Base-by-base conservation (phyloP, 225 moss, liverwort and hornwort genomes). In the Rhytidiadelphus loreus region DNA sequence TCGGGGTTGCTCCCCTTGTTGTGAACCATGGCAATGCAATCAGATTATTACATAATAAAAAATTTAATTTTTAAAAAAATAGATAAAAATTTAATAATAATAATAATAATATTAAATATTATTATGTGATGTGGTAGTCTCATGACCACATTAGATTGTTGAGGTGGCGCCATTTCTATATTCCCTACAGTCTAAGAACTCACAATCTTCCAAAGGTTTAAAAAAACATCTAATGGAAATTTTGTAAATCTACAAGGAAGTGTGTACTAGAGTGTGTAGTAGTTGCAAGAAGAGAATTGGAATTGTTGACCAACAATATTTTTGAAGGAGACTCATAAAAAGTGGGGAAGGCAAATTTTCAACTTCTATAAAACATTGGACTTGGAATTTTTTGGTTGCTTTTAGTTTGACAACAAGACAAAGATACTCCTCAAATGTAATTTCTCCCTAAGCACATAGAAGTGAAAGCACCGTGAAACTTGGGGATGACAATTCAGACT, bases 211-310 rank as follows among this genome's bases (percentile, higher is more conserved):
- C 46, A 46, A 9, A 46, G 46, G 46, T 9, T 9, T 9, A 46
- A 46, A 46, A 46, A 46, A 46, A 46, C 46, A 46, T 46, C 46
- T n/a, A n/a, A n/a, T n/a, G n/a, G 7, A 39, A 12, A 68, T 5
- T 21, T 70, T 41, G 2, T 1, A 70, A 70, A 25, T 70, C 41
- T 70, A 41, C 3, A 41, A 41, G 1, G 7, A 70, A 70, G 6
- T 13, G 8, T 70, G 1, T 0, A 39, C 0, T 20, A 65, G 20
- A 70, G 6, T 13, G 8, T 70, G 1, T 0, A 39, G 0, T 20
- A 65, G 20, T 19, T 68, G 6, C 22, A 68, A n/a, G 13, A 70
- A 1, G 25, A 25, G 3, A 39, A 69, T 69, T 69, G 22, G 7
- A 39, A 39, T 39, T 39, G 12, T 69, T 39, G 23, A 21, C 13